Evolutionary conservation across 176 grass and related monocot genomes (phyloP).

Genomic region (Triticum timopheevii): DNA sequence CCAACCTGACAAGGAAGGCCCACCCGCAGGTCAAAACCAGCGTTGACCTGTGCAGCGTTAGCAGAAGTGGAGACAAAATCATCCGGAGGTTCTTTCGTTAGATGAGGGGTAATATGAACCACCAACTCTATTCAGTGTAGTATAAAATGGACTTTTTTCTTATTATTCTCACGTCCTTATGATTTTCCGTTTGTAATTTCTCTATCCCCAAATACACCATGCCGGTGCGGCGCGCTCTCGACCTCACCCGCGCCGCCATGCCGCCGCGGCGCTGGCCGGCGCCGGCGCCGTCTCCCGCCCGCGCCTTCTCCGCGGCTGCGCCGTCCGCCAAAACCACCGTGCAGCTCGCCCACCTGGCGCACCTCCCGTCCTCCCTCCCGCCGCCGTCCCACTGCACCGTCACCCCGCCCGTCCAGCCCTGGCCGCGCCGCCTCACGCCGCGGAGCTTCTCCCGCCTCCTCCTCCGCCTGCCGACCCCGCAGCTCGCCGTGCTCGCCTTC

Average conservation of each 20-base stretch:
- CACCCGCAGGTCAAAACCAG: no score
- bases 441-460: constrained; percentile 28
- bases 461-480: constrained; percentile 31
- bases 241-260: constrained; percentile 3
- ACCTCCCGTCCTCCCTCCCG: constrained; percentile 29
- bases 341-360: constrained; percentile 40
- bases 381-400: constrained; percentile 38
- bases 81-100: no score
- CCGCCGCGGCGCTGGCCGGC: not conserved
- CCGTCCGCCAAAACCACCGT: constrained; percentile 16
- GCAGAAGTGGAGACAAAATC: no score
- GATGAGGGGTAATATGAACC: no score
- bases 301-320: constrained; percentile 16
- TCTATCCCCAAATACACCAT: no score
- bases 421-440: constrained; percentile 15
- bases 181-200: no score
- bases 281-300: not conserved
- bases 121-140: no score
- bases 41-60: no score
- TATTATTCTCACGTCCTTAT: no score
- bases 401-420: constrained; percentile 38
- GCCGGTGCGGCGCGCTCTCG: not conserved
- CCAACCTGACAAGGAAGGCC: no score
- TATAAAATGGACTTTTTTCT: no score
- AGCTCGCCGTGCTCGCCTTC: constrained; percentile 33